phyloP scores from a whole-genome alignment of 2,329 filamentous ascomycete species.

The Colletotrichum sojae region DNA sequence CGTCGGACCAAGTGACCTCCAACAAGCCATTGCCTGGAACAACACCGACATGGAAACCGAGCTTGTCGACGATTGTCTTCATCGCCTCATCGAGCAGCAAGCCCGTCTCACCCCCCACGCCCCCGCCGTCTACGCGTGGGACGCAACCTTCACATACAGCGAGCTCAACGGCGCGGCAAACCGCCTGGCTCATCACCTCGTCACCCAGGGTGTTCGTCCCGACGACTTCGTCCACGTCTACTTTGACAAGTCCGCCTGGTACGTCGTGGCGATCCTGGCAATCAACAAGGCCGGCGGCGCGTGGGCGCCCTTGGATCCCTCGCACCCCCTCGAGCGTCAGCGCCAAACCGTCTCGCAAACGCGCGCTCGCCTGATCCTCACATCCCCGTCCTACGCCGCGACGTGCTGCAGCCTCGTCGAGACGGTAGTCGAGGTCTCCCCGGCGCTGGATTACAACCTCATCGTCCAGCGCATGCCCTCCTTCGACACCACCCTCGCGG shows the following conservation, averaged over 20 bases:
- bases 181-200: slow-evolving; percentile 17
- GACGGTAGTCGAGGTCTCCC: slow-evolving; percentile 9
- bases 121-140: slow-evolving; percentile 16
- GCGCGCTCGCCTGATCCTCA: slow-evolving; percentile 3
- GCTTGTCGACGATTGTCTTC: slow-evolving; percentile 3
- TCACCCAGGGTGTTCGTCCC: neutral
- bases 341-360: slow-evolving; percentile 26
- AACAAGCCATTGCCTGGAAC: slow-evolving; percentile 16
- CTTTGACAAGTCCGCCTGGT: slow-evolving; percentile 19
- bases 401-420: neutral
- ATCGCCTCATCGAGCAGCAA: slow-evolving; percentile 7
- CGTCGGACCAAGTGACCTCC: slow-evolving; percentile 8
- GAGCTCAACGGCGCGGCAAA: slow-evolving; percentile 22
- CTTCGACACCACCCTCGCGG: slow-evolving; percentile 4
- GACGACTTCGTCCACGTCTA: slow-evolving; percentile 17
- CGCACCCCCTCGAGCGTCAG: slow-evolving; percentile 4
- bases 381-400: slow-evolving; percentile 6
- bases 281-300: slow-evolving; percentile 21
- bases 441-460: slow-evolving; percentile 7
- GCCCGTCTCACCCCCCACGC: slow-evolving; percentile 2
- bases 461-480: neutral
- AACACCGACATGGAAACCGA: neutral
- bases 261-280: slow-evolving; percentile 17
- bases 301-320: slow-evolving; percentile 18
- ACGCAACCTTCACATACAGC: slow-evolving; percentile 14